Base-by-base conservation (phyloP, 2,329 filamentous ascomycete genomes). In the Venturia nashicola region DNA sequence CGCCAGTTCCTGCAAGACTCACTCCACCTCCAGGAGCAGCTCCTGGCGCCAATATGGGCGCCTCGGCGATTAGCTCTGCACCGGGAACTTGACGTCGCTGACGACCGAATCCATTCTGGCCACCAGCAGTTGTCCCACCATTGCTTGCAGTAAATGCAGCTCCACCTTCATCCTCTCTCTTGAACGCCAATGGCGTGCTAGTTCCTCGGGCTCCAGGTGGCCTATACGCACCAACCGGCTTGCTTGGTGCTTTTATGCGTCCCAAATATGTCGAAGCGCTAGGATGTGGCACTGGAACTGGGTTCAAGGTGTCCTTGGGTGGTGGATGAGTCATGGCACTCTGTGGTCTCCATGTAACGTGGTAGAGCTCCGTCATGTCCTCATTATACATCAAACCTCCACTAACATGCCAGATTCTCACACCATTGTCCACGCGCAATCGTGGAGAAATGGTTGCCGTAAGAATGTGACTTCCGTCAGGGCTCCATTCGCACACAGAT, bases 381-480 rank as follows among this genome's bases (percentile, higher is more conserved):
- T 95, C 89, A 72, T 91, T 90, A 80, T 97, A 99, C 88, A 97
- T 92, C 70, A 99, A 80, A 43, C 83, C 82, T 57, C 94, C 94
- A 67, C 86, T 84, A 42, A 96, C 88, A 75, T 99, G 93, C 90
- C 92, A 99, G 70, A 99, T 84, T 74, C 92, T 92, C 69, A 99
- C 83, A 66, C 93, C 94, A 71, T 99, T 99, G 79, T 99, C 94
- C 54, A 99, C 94, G 69, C 94, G 89, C 65, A 99, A 84, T 67
- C 94, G 88, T 5, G 94, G 94, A 69, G 91, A 97, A 16, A 93
- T 97, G 23, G 93, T 99, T n/a, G 94, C 94, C 51, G 94, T 97
- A 80, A 99, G 83, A 73, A 99, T 92, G 75, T 92, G 94, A 72
- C 88, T 90, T 70, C 93, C 95, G 75, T 99, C 94, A 6, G 94